Evolutionary conservation across 225 moss, liverwort and hornwort species (phyloP).

Genomic region (Antitrichia curtipendula): DNA sequence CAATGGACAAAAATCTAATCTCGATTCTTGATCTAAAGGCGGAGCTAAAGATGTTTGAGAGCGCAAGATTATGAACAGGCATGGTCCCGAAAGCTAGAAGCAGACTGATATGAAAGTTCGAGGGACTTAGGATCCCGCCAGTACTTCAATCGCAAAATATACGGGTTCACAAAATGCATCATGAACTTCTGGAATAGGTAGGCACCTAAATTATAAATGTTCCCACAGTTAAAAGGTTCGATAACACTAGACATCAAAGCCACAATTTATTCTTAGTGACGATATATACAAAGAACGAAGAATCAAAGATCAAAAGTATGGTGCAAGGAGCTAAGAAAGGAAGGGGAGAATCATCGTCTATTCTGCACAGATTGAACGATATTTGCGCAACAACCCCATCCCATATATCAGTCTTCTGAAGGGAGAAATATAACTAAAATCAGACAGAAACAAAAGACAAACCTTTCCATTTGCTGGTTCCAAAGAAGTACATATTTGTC

Average conservation of each 20-base stretch:
- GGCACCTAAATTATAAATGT: neutral
- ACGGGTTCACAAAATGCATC: neutral
- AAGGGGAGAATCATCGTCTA: neutral
- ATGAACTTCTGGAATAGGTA: neutral
- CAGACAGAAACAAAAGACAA: neutral
- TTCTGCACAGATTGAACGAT: neutral
- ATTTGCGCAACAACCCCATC: neutral
- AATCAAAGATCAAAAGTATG: neutral
- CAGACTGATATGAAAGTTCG: neutral
- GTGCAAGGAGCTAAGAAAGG: neutral
- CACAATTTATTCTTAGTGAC: neutral
- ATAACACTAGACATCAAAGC: neutral
- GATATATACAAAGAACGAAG: neutral
- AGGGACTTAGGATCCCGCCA: neutral
- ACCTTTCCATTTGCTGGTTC: conserved; percentile 99
- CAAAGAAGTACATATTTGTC: conserved; percentile 87
- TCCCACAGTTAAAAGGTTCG: neutral
- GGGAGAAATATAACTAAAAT: neutral
- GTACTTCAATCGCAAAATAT: neutral
- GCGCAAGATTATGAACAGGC: neutral
- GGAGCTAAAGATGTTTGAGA: neutral
- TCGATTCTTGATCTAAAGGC: neutral
- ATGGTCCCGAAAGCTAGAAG: neutral
- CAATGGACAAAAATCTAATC: neutral
- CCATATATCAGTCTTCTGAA: neutral